Evolutionary conservation across 192 early-diverging fungal species (phyloP).

Genomic region (Backusella circina): DNA sequence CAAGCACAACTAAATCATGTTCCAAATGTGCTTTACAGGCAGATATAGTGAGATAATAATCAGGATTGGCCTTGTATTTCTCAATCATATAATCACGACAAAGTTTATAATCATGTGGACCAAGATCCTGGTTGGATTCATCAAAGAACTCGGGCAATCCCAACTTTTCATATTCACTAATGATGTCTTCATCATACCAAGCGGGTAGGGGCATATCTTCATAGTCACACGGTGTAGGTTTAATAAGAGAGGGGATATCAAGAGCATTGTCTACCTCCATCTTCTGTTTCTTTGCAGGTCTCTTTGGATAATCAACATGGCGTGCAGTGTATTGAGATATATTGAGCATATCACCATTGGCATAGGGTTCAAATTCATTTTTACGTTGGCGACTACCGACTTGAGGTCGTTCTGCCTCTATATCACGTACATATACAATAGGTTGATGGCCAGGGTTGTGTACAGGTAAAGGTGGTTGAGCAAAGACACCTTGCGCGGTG

Average conservation of each 20-base stretch:
- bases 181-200: constrained; percentile 77
- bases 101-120: constrained; percentile 69
- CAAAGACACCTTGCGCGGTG: neutral
- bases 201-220: constrained; percentile 68
- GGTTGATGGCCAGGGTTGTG: constrained; percentile 43
- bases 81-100: constrained; percentile 95
- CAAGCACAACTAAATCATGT: constrained; percentile 91
- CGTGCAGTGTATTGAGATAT: constrained; percentile 41
- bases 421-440: constrained; percentile 39
- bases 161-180: constrained; percentile 81
- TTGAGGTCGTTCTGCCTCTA: constrained; percentile 49
- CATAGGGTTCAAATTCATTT: constrained; percentile 64
- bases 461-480: constrained; percentile 18
- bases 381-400: constrained; percentile 46
- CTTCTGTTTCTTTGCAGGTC: constrained; percentile 18
- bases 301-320: constrained; percentile 16
- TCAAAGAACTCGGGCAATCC: constrained; percentile 95
- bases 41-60: constrained; percentile 91
- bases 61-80: constrained; percentile 88
- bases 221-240: constrained; percentile 43
- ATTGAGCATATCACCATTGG: constrained; percentile 56
- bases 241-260: neutral
- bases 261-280: neutral
- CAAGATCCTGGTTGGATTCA: constrained; percentile 82
- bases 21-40: constrained; percentile 90